Conservation (phyloP, 352 stramenopile species). For the Phytophthora ohioensis region DNA sequence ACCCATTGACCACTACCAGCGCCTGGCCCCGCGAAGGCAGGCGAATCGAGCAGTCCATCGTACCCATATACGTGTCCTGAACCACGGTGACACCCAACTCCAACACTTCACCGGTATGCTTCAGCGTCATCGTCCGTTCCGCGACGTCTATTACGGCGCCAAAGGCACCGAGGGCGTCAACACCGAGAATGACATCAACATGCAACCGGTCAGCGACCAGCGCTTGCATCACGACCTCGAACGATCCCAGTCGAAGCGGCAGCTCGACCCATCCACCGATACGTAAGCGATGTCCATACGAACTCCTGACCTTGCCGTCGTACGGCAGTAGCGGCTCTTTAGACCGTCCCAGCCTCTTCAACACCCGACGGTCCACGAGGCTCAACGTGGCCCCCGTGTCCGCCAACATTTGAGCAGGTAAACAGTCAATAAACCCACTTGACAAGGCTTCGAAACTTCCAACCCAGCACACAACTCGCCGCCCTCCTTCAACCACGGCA, state of each 20-base stretch:
- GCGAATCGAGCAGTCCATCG: background rate
- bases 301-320: background rate
- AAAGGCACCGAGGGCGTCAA: constrained; percentile 6
- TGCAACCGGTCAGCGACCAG: constrained; percentile 10
- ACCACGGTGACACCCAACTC: constrained; percentile 4
- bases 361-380: background rate
- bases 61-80: constrained; percentile 1
- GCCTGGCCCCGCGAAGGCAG: background rate
- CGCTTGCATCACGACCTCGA: background rate
- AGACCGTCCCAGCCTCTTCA: constrained; percentile 1
- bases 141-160: constrained; percentile 16
- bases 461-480: background rate
- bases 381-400: constrained; percentile 13
- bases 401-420: constrained; percentile 3
- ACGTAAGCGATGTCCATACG: background rate
- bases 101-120: background rate
- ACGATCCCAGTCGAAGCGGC: background rate
- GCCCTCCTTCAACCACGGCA: background rate
- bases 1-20: background rate
- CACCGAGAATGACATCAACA: constrained; percentile 12
- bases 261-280: background rate
- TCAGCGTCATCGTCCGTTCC: background rate
- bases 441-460: constrained; percentile 7
- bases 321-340: background rate
- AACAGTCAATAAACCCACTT: constrained; percentile 10